These are phyloP conservation scores for Anisogramma anomala DNA, from an alignment of 2,329 filamentous ascomycete genomes.

Conservation along the genomic window DNA sequence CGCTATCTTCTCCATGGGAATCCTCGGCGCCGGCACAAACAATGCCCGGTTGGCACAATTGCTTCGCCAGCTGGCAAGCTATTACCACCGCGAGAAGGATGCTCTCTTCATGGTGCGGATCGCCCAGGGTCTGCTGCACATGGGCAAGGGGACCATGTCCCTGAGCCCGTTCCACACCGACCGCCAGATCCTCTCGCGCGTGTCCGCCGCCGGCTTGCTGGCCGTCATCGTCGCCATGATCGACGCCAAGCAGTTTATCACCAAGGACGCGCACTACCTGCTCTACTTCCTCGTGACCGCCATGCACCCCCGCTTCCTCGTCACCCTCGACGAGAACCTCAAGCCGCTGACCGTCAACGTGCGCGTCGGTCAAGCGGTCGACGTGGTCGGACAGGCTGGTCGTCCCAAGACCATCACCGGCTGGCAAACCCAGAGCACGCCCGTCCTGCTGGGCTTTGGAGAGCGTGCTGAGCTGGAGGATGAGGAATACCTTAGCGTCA, in stretches of 20 bases:
- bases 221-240: slow-evolving; percentile 88
- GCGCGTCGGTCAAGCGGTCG: slow-evolving; percentile 92
- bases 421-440: slow-evolving; percentile 99
- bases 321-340: slow-evolving; percentile 89
- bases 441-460: slow-evolving; percentile 84
- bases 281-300: slow-evolving; percentile 95
- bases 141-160: slow-evolving; percentile 96
- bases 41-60: slow-evolving; percentile 93
- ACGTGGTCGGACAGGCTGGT: slow-evolving; percentile 94
- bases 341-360: slow-evolving; percentile 93
- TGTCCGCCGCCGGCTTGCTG: slow-evolving; percentile 78
- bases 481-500: slow-evolving; percentile 90
- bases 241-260: slow-evolving; percentile 78
- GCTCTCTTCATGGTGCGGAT: slow-evolving; percentile 98
- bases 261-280: slow-evolving; percentile 67
- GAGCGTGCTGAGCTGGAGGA: slow-evolving; percentile 95
- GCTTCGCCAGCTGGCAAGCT: slow-evolving; percentile 86
- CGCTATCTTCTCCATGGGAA: slow-evolving; percentile 97
- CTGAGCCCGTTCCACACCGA: slow-evolving; percentile 99
- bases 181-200: slow-evolving; percentile 84
- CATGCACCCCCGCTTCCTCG: slow-evolving; percentile 92
- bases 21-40: slow-evolving; percentile 92
- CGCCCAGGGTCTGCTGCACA: slow-evolving; percentile 91
- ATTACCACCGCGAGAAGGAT: slow-evolving; percentile 95
- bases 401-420: slow-evolving; percentile 98